Percentiles rank a stretch among this genome's conserved stretches.
Conservation (phyloP, 192 early-diverging fungal genomes). For the Podila verticillata region DNA sequence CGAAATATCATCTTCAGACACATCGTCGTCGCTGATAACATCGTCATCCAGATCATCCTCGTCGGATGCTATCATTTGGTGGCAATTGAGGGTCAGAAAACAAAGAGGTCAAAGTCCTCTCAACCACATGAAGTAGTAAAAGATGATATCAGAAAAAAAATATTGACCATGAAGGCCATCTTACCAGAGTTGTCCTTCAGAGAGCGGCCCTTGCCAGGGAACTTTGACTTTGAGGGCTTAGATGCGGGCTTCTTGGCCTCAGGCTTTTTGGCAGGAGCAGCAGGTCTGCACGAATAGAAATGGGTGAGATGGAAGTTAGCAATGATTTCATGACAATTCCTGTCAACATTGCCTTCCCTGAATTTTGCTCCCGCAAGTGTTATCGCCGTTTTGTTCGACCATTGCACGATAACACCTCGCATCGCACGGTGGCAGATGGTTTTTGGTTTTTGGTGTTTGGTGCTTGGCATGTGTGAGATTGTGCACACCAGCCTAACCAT, state of each 20-base stretch:
- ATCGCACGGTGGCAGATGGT: no score
- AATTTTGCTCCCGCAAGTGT: not conserved
- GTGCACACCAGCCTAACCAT: not conserved
- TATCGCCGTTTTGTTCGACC: not conserved
- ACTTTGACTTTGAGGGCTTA: slow-evolving; percentile 33
- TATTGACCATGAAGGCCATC: not conserved
- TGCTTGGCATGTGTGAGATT: not conserved
- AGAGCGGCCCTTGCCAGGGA: slow-evolving; percentile 46
- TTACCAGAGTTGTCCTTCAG: slow-evolving; percentile 4
- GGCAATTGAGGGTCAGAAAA: not conserved
- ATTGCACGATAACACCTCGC: not conserved
- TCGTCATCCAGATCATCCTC: slow-evolving; percentile 40
- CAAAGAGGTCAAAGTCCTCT: not conserved
- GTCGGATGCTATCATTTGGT: slow-evolving; percentile 9
- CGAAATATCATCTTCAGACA: slow-evolving; percentile 18
- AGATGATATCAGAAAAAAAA: not conserved
- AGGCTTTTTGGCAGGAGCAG: slow-evolving; percentile 32
- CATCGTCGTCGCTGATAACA: slow-evolving; percentile 22
- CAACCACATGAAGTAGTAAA: slow-evolving; percentile 1
- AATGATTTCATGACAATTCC: no score
- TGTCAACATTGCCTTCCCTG: no score
- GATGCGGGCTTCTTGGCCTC: slow-evolving; percentile 31
- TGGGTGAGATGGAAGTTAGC: not conserved
- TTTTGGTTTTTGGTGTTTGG: no score
- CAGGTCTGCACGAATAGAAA: slow-evolving; percentile 1